Evolutionary conservation across 179 eudicot genomes (phyloP).

Genomic region (Spinacia oleracea): DNA sequence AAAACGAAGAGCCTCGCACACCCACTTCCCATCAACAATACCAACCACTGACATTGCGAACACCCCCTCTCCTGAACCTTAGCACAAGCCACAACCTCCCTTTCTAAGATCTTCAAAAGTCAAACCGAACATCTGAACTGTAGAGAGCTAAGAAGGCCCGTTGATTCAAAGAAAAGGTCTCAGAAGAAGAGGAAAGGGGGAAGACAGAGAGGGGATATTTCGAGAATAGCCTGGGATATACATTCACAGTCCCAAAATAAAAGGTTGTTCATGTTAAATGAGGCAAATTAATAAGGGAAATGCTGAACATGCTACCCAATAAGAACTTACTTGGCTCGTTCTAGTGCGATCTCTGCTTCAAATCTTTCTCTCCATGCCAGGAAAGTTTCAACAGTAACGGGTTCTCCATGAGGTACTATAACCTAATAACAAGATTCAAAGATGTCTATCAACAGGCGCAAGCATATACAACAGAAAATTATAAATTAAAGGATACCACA

Average conservation of each 20-base stretch:
- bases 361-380: constrained; percentile 94
- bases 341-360: constrained; percentile 93
- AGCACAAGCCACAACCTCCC: constrained; percentile 1
- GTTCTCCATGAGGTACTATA: constrained; percentile 92
- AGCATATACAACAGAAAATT: background rate
- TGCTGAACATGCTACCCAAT: background rate
- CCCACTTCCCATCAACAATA: background rate
- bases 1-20: background rate
- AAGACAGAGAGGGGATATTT: background rate
- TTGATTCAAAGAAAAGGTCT: background rate
- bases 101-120: background rate
- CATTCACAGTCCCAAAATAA: background rate
- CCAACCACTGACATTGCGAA: too few species aligned
- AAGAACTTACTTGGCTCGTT: constrained; percentile 87
- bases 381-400: constrained; percentile 85
- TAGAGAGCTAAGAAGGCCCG: background rate
- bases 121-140: background rate
- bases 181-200: background rate
- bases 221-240: background rate
- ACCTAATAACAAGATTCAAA: constrained; percentile 43
- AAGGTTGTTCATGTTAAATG: background rate
- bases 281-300: background rate
- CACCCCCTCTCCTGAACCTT: background rate
- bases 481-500: background rate
- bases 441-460: constrained; percentile 4